Percentiles rank a stretch among this genome's conserved stretches.
phyloP scores from a whole-genome alignment of 1,284 basidiomycete genomes.

The Trichosporon sp. region DNA sequence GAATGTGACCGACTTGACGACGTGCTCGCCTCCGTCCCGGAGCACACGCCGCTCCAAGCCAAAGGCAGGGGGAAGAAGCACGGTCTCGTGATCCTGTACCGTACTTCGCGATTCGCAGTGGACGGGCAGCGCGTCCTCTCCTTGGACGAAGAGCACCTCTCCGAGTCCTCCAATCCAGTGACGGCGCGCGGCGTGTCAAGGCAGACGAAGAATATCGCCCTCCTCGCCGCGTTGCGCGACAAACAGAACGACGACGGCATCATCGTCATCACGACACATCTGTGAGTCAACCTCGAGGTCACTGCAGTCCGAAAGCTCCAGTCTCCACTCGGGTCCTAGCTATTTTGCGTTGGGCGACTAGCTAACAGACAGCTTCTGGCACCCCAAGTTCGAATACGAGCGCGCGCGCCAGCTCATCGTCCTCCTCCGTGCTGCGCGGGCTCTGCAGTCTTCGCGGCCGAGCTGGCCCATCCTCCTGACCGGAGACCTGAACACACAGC shows the following conservation, averaged over 20 bases:
- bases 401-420: slow-evolving; percentile 66
- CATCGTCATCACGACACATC: slow-evolving; percentile 68
- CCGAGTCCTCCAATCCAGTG: slow-evolving; percentile 6
- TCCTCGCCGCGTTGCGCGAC: slow-evolving; percentile 68
- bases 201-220: slow-evolving; percentile 78
- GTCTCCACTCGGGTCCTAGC: no score
- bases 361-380: slow-evolving; percentile 70
- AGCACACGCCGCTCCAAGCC: slow-evolving; percentile 62
- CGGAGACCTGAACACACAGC: slow-evolving; percentile 89
- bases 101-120: slow-evolving; percentile 61
- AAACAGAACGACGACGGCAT: slow-evolving; percentile 58
- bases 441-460: background rate
- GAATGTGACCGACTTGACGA: slow-evolving; percentile 66
- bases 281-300: slow-evolving; percentile 41
- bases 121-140: slow-evolving; percentile 41
- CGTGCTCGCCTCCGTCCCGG: slow-evolving; percentile 63
- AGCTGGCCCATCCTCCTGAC: slow-evolving; percentile 29
- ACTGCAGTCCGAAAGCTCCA: no score
- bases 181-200: slow-evolving; percentile 64
- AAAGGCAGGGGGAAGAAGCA: slow-evolving; percentile 74
- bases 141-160: slow-evolving; percentile 30
- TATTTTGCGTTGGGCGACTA: no score
- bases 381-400: slow-evolving; percentile 89
- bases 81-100: slow-evolving; percentile 78
- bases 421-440: slow-evolving; percentile 65